A percentile compares a stretch with the other conserved stretches of the same genome.
phyloP scores from a whole-genome alignment of 1,139 yeast genomes.

The Sugiyamaella xylanicola region DNA sequence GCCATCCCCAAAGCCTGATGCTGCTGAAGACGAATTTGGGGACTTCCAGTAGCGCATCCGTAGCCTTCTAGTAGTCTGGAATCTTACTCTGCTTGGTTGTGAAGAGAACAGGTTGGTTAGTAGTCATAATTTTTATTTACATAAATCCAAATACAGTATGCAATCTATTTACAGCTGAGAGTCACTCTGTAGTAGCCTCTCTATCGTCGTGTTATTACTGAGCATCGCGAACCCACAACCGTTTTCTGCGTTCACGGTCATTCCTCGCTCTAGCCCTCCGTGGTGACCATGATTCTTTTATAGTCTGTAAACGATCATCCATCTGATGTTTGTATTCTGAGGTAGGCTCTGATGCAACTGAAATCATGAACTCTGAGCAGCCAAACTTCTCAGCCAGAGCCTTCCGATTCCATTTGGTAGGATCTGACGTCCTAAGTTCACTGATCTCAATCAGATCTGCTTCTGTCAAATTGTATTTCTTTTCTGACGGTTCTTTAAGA shows the following conservation, averaged over 20 bases:
- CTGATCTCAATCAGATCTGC: conserved; percentile 64
- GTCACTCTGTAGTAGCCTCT: too few relatives aligned
- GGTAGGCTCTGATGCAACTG: conserved; percentile 52
- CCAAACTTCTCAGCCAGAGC: conserved; percentile 66
- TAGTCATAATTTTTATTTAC: conserved; percentile 7
- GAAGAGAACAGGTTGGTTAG: too few relatives aligned
- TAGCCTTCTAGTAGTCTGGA: too few relatives aligned
- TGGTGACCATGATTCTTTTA: conserved; percentile 54
- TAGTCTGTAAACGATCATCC: conserved; percentile 47
- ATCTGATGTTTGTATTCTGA: conserved; percentile 48
- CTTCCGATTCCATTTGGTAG: conserved; percentile 65
- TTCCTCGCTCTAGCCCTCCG: conserved; percentile 51
- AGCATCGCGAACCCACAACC: conserved; percentile 66
- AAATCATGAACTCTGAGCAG: conserved; percentile 57
- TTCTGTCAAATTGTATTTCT: conserved; percentile 62
- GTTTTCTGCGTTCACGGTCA: conserved; percentile 59
- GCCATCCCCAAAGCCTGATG: conserved; percentile 16
- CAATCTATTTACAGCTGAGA: conserved; percentile 8
- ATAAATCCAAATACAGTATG: conserved; percentile 20
- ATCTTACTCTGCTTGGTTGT: too few relatives aligned
- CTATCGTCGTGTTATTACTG: too few relatives aligned
- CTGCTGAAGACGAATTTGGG: conserved; percentile 48
- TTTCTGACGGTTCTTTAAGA: conserved; percentile 45
- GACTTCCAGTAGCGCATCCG: conserved; percentile 43
- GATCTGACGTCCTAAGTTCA: conserved; percentile 61